phyloP scores from a whole-genome alignment of 176 grass and related monocot genomes.

The Ampelocalamus luodianensis region DNA sequence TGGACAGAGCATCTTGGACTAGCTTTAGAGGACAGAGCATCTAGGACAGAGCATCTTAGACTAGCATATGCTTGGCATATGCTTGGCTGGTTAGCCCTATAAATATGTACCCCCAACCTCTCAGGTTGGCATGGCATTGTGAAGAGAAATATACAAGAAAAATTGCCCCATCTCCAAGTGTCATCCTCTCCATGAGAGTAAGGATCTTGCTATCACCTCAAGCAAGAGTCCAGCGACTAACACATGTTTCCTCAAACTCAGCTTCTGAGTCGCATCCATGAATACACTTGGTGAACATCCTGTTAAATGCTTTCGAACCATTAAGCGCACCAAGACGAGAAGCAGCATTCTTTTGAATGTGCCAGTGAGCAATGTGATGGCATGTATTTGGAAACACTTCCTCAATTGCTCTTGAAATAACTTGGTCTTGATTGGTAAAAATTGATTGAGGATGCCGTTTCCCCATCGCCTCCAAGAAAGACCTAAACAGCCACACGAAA shows the following conservation, averaged over 20 bases:
- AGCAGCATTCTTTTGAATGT: conserved; percentile 75
- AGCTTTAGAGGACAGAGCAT: too few species aligned
- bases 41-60: too few species aligned
- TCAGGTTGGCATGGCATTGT: too few species aligned
- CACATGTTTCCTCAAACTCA: conserved; percentile 74
- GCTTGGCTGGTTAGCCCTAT: too few species aligned
- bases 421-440: conserved; percentile 77
- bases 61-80: too few species aligned
- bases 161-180: too few species aligned
- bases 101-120: too few species aligned
- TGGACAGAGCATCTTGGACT: too few species aligned
- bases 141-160: too few species aligned
- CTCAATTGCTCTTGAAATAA: conserved; percentile 69
- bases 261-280: conserved; percentile 70
- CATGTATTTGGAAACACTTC: conserved; percentile 66
- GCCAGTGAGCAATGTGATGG: conserved; percentile 70
- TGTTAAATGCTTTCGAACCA: conserved; percentile 69
- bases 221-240: too few species aligned
- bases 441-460: conserved; percentile 61
- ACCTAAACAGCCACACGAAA: conserved; percentile 71
- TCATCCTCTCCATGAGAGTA: too few species aligned
- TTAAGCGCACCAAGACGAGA: conserved; percentile 74
- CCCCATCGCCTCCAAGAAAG: conserved; percentile 83
- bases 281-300: conserved; percentile 70
- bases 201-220: too few species aligned